Conservation (phyloP, 2,329 filamentous ascomycete species). For the Chaetomiaceae sp. region DNA sequence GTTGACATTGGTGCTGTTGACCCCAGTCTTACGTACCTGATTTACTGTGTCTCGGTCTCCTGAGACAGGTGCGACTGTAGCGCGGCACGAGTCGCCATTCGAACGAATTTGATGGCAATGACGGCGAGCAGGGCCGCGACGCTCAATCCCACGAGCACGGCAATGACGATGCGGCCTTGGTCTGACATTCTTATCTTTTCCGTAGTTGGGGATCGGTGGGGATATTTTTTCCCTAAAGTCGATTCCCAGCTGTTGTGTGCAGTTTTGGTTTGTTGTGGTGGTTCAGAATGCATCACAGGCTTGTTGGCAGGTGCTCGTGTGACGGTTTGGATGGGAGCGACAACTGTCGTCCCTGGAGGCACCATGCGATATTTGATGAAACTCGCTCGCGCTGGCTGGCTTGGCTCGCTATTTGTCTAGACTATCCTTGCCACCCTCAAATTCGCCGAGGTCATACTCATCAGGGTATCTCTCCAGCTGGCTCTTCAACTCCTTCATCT, state of each 20-base stretch:
- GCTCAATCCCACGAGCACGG: slow-evolving; percentile 9
- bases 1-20: no score
- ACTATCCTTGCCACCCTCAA: slow-evolving; percentile 32
- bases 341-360: no score
- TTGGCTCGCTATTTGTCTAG: slow-evolving; percentile 25
- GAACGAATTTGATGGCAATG: slow-evolving; percentile 9
- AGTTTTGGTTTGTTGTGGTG: no score
- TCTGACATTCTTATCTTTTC: neutral
- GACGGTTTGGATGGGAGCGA: no score
- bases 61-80: neutral
- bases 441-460: slow-evolving; percentile 68
- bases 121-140: slow-evolving; percentile 1
- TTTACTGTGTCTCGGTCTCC: slow-evolving; percentile 1
- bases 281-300: no score
- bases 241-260: no score
- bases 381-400: neutral
- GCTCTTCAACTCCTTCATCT: slow-evolving; percentile 71
- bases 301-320: no score
- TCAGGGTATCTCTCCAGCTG: slow-evolving; percentile 81
- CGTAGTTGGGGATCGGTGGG: no score
- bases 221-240: no score
- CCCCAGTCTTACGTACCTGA: neutral
- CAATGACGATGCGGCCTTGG: slow-evolving; percentile 5
- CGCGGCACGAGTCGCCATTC: neutral
- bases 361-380: no score